Conservation (phyloP, 2,329 filamentous ascomycete species). For the Colletotrichum liaoningense region DNA sequence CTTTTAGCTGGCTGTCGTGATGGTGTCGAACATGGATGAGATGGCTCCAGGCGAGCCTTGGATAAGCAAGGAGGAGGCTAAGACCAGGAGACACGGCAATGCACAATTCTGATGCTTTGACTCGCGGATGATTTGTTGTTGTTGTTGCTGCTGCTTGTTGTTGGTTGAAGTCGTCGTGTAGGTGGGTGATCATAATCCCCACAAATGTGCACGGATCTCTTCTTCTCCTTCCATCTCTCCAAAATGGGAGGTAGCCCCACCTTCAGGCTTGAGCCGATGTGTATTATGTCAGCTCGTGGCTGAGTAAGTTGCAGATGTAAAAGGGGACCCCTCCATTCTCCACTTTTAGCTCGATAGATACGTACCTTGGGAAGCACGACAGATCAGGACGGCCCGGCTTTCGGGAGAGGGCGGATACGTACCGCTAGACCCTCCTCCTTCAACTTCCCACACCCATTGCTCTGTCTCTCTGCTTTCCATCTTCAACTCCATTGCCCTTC, state of each 20-base stretch:
- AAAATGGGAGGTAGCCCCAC: not conserved
- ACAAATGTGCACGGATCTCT: not conserved
- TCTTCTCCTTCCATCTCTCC: not conserved
- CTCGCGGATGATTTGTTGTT: not conserved
- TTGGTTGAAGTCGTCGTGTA: no score
- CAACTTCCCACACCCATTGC: no score
- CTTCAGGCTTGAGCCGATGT: not conserved
- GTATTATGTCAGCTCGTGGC: conserved; percentile 12
- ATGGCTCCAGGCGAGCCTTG: not conserved
- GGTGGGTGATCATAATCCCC: not conserved
- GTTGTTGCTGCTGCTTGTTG: no score
- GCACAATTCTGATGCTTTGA: not conserved
- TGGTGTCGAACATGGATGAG: conserved; percentile 2
- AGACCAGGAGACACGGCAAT: not conserved
- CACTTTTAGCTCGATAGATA: not conserved
- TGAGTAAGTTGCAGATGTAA: conserved; percentile 1
- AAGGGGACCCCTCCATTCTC: not conserved
- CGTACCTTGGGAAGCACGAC: not conserved
- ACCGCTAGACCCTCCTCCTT: not conserved
- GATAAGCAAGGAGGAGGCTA: not conserved
- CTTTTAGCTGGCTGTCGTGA: not conserved
- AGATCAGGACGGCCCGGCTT: conserved; percentile 5
- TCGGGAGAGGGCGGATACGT: not conserved
- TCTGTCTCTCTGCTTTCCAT: not conserved
- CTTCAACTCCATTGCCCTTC: not conserved